Conservation (phyloP, 495 filamentous ascomycete genomes). For the Trichocladium antarcticum region DNA sequence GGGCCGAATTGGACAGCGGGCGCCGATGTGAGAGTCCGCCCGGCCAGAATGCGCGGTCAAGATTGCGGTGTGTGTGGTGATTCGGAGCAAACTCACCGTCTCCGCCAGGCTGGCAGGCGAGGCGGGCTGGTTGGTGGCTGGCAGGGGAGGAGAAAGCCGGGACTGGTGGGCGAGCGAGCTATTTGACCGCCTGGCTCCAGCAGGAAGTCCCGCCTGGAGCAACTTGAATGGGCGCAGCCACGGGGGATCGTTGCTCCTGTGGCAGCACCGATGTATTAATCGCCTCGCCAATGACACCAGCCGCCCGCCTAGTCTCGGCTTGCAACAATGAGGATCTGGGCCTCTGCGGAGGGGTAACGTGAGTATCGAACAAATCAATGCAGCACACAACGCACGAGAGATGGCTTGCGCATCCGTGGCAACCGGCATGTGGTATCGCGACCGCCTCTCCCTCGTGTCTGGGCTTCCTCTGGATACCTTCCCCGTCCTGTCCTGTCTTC, state of each 20-base stretch:
- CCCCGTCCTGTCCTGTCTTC: too few relatives aligned
- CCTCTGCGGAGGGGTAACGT: constrained; percentile 16
- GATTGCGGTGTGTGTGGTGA: background rate
- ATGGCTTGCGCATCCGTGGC: constrained; percentile 7
- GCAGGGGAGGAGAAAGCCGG: background rate
- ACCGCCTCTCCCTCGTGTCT: too few relatives aligned
- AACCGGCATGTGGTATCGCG: background rate
- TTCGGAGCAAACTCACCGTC: background rate
- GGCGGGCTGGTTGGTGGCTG: background rate
- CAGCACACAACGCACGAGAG: constrained; percentile 7
- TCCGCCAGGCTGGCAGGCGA: constrained; percentile 4
- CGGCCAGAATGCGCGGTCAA: background rate
- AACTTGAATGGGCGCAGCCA: background rate
- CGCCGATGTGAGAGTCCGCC: background rate
- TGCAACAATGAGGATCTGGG: background rate
- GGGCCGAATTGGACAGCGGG: background rate
- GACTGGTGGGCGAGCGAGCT: background rate
- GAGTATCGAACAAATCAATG: constrained; percentile 19
- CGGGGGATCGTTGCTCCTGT: too few relatives aligned
- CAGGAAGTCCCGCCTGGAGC: background rate
- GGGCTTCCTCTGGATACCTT: too few relatives aligned
- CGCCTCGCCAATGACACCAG: constrained; percentile 4
- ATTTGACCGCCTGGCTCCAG: constrained; percentile 14
- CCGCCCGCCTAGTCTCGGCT: background rate
- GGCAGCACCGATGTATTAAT: background rate